A percentile compares a stretch with the other conserved stretches of the same genome.
Evolutionary conservation across 139 green algal species (phyloP).

Genomic region (Closterium sp.): DNA sequence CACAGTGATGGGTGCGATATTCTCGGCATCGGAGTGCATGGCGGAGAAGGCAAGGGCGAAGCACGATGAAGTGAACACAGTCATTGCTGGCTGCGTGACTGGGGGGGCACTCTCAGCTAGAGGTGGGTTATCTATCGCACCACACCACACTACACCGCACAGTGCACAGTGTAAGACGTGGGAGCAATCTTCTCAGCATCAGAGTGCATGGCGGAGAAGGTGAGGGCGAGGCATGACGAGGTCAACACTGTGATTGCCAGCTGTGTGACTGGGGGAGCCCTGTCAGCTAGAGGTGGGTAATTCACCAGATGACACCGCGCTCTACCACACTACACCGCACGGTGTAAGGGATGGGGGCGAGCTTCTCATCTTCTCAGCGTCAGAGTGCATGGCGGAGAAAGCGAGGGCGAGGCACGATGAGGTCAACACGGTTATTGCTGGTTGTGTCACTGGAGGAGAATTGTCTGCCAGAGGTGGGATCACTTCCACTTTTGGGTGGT

Average conservation of each 20-base stretch:
- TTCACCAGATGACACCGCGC: no score
- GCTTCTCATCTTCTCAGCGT: neutral
- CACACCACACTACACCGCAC: no score
- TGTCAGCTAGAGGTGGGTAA: conserved; percentile 61
- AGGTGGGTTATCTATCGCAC: no score
- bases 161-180: no score
- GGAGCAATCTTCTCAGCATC: conserved; percentile 87
- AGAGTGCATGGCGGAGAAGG: conserved; percentile 93
- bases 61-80: conserved; percentile 83
- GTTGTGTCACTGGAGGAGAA: conserved; percentile 82
- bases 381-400: neutral
- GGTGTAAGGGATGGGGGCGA: no score
- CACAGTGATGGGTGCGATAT: no score
- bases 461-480: conserved; percentile 64
- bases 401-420: conserved; percentile 83
- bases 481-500: no score
- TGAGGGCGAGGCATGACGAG: conserved; percentile 85
- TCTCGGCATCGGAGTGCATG: no score
- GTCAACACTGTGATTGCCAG: conserved; percentile 85
- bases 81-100: conserved; percentile 86
- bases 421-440: conserved; percentile 81
- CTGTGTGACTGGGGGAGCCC: conserved; percentile 81
- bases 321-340: no score
- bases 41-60: no score
- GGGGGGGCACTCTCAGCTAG: conserved; percentile 81